phyloP scores from a whole-genome alignment of 257 asterid genomes.

The Plectranthus barbatus region DNA sequence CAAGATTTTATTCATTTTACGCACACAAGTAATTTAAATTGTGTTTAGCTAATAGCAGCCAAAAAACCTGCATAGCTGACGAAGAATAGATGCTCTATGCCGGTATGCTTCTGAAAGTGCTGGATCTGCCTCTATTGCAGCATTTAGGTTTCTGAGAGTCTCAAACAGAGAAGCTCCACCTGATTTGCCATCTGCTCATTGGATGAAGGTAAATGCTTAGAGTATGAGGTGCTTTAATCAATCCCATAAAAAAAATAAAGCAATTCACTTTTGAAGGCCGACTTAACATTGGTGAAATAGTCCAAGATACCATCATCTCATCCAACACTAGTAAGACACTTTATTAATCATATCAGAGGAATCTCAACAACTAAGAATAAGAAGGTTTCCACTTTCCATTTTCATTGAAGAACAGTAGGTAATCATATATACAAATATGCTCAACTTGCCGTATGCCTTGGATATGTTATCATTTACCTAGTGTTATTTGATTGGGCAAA shows the following conservation, averaged over 20 bases:
- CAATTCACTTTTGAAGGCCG: background rate
- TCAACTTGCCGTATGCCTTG: background rate
- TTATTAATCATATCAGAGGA: background rate
- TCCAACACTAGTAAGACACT: background rate
- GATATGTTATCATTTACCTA: no score
- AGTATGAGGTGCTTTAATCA: background rate
- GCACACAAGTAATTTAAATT: background rate
- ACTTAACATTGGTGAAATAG: background rate
- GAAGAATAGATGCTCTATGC: slow-evolving; percentile 65
- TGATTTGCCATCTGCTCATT: slow-evolving; percentile 45
- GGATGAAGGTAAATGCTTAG: no score
- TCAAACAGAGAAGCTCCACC: slow-evolving; percentile 58
- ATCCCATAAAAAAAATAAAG: background rate
- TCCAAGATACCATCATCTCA: background rate
- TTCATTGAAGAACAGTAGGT: background rate
- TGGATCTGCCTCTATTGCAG: slow-evolving; percentile 80
- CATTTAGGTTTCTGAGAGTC: slow-evolving; percentile 60
- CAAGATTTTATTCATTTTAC: background rate
- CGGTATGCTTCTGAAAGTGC: slow-evolving; percentile 66
- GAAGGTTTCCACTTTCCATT: background rate
- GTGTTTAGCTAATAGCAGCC: slow-evolving; percentile 1
- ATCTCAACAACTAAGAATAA: background rate
- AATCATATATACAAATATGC: background rate
- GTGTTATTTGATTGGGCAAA: no score
- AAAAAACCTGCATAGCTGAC: slow-evolving; percentile 74